Evolutionary conservation across 140 eudicot genomes (phyloP).

Genomic region (Cichorium intybus): DNA sequence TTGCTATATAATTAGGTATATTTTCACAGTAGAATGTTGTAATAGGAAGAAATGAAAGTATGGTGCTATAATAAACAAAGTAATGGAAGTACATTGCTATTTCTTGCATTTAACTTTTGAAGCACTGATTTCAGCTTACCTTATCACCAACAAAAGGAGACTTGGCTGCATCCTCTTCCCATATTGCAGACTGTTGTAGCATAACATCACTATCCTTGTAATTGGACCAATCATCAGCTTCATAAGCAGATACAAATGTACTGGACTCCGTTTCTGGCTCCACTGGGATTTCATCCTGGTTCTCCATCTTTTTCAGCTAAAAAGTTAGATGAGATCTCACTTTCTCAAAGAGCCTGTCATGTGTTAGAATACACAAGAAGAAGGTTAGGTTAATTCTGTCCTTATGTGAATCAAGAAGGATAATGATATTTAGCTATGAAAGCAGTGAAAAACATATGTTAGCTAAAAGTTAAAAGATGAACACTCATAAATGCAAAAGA

Average conservation of each 20-base stretch:
- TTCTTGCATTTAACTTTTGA: neutral
- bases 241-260: conserved; percentile 35
- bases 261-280: conserved; percentile 41
- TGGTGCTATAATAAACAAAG: neutral
- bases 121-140: conserved; percentile 31
- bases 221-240: conserved; percentile 62
- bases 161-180: conserved; percentile 68
- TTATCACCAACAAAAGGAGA: conserved; percentile 77
- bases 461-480: neutral
- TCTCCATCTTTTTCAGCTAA: conserved; percentile 45
- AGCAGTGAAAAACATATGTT: neutral
- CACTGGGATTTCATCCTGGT: conserved; percentile 46
- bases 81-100: neutral
- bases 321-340: conserved; percentile 5
- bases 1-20: neutral
- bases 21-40: neutral
- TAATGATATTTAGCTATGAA: neutral
- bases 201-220: conserved; percentile 73
- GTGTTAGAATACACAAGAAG: neutral
- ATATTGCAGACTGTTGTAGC: conserved; percentile 79
- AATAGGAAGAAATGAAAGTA: neutral
- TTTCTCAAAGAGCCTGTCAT: neutral
- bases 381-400: neutral
- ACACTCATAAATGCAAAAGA: neutral
- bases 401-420: neutral